phyloP scores from a whole-genome alignment of 2,329 filamentous ascomycete genomes.

The Alternaria triticina region DNA sequence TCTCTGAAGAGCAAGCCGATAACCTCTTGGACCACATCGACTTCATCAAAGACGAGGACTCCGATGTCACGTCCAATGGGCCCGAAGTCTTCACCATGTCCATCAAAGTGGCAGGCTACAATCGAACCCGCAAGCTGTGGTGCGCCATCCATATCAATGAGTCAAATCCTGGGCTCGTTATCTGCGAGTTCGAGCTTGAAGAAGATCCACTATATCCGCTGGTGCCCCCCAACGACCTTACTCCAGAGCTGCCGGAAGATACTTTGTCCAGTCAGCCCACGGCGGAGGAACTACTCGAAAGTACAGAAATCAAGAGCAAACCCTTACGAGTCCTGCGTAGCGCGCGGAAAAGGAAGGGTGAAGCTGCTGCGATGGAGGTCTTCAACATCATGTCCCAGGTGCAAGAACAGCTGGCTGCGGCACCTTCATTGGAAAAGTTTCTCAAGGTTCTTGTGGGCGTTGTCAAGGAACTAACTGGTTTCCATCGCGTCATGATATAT shows the following conservation, averaged over 20 bases:
- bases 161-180: constrained; percentile 68
- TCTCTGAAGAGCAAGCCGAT: constrained; percentile 83
- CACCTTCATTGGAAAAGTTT: constrained; percentile 73
- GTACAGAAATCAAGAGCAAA: constrained; percentile 76
- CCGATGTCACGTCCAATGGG: constrained; percentile 75
- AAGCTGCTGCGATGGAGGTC: constrained; percentile 85
- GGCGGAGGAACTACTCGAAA: constrained; percentile 74
- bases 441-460: constrained; percentile 84
- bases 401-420: constrained; percentile 81
- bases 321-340: constrained; percentile 79
- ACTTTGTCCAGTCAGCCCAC: constrained; percentile 77
- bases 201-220: constrained; percentile 75
- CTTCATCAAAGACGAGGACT: constrained; percentile 83
- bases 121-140: constrained; percentile 74
- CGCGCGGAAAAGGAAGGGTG: constrained; percentile 75
- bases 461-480: constrained; percentile 87
- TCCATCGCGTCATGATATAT: constrained; percentile 92
- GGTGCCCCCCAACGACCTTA: constrained; percentile 63
- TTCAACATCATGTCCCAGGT: constrained; percentile 93
- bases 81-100: constrained; percentile 86
- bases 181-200: constrained; percentile 89
- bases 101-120: constrained; percentile 63
- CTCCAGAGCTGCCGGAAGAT: constrained; percentile 71
- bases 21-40: constrained; percentile 86
- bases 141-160: constrained; percentile 82